Evolutionary conservation across 371 early-diverging fungal species (phyloP), one percentile per base, ranked within the genome.

Genomic region (Mortierella sp.): DNA sequence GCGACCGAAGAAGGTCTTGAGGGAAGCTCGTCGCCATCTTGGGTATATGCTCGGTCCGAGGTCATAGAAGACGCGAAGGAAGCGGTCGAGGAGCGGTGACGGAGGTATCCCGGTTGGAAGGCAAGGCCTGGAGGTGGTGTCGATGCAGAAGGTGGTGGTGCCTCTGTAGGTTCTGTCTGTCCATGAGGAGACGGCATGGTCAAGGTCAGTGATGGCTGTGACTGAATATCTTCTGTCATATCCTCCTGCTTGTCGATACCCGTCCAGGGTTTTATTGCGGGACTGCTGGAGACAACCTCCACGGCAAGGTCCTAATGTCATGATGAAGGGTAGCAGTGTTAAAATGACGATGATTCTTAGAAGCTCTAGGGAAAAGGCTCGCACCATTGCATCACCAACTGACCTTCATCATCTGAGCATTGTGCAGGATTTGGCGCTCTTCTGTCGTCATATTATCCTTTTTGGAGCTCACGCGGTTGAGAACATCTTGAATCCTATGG

Each of bases 331-430:
- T 19, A 22, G 34, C 22, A 47, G 44, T 64, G 43, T 29, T 28
- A 45, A 17, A 29, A 17, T 31, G 47, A 27, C 19, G 37, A 24
- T 40, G 29, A 45, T 39, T 22, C n/a, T 17, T 14, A 16, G 25
- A 17, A 22, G 0, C 16, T 16, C 22, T 27, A 5, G 19, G 13
- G 19, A 31, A 48, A 8, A 16, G 29, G 37, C 10, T 47, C 10
- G 47, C 19, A 22, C 6, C 45, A 17, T 14, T 21, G 44, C 44
- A 9, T 16, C 4, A 10, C 10, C 12, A 45, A 47, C 71, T 28
- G 17, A 73, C 73, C 73, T 63, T 73, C 73, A 73, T 63, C 59
- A 63, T 73, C 37, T 67, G 67, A n/a, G 73, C 73, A 13, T 73
- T 62, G 25, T 67, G 67, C 7, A 73, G 27, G 19, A 67, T 44